Evolutionary conservation across 2,329 filamentous ascomycete genomes (phyloP), one percentile per base, ranked within the genome.

Genomic region (Lecanicillium sp.): DNA sequence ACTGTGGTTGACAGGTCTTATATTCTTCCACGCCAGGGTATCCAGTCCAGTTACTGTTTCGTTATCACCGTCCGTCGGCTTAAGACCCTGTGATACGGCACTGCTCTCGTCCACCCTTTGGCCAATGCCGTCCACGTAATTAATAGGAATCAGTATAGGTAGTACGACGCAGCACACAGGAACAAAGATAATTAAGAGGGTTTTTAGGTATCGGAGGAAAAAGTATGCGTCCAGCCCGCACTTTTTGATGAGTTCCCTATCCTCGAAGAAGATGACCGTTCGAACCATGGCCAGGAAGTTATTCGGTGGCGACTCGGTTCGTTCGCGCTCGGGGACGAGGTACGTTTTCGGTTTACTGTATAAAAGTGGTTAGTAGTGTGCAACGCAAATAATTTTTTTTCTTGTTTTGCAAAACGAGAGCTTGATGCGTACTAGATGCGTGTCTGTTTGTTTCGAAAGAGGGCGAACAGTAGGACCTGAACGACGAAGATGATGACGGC

Each of bases 181-280:
- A 29, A 94, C 65, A 56, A 98, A 96, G 45, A 98, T 94, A 55
- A 95, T 81, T 31, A 96, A 73, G 5, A 96, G 76, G 59, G 54
- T 74, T 47, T 75, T 75, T 12, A 78, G 74, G 54, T 95, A 98
- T 45, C 94, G 84, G 1, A 96, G 71, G 59, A 98, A 98, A 67
- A 96, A 95, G 64, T 95, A 98, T 53, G 90, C 88, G 57, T 98
- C 92, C 9, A 98, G 75, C 14, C 92, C 92, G 50, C 90, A 95
- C 60, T 95, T 94, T 38, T 90, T 83, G 52, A 98, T 94, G 49
- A 98, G 78, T 50, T 94, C 86, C 11, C 85, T 71, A 44, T 85
- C 74, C 68, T 78, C 59, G 64, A 85, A 64, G 65, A 80, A 59
- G 64, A 85, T 70, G 70, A 94, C 47, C 67, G 66, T 56, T 60